Base-by-base conservation (phyloP, 1,139 yeast genomes). In the Citeromyces hawaiiensis region DNA sequence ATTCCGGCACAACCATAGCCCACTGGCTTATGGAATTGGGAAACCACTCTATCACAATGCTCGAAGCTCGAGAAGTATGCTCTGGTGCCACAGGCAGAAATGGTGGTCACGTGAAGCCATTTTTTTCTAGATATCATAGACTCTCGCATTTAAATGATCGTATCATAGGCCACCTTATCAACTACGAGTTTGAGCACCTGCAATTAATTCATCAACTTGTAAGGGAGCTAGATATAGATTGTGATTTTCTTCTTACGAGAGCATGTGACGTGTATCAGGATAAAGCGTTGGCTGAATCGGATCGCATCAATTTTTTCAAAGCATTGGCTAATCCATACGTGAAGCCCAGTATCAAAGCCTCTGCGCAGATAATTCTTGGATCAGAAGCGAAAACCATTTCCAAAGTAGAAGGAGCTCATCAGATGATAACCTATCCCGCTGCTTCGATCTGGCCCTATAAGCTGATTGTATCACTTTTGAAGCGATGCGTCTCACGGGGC, bases 11-110 rank as follows among this genome's bases (percentile, higher is more conserved):
- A 2, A 54, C 66, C 1, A 51, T 56, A 4, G 67, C 66, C 0
- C 52, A 54, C 42, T 54, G 55, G 43, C 43, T 64, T 44, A 52
- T 18, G 46, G 32, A 9, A 44, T 48, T 10, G 17, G 44, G 40
- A 39, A 42, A 44, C 31, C 54, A 48, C 1, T 40, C 53, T 21
- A 47, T 60, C 9, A 15, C 36, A 2, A 43, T 67, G 45, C 48
- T 63, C 15, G 72, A 68, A 41, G 70, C 70, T 2, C 54, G 70
- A 41, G 62, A 60, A 37, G 47, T 56, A 6, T 63, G 68, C 39
- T 61, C 69, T 2, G 72, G 72, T 18, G 73, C 72, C 9, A 63
- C 70, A 3, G 73, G 72, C 9, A 52, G 73, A 40, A 68, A 68
- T 41, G 72, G 73, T 21, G 73, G 73, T 2, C 73, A 68, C 47